Conservation (phyloP, 2,329 filamentous ascomycete species). For the Penicillium sp. region DNA sequence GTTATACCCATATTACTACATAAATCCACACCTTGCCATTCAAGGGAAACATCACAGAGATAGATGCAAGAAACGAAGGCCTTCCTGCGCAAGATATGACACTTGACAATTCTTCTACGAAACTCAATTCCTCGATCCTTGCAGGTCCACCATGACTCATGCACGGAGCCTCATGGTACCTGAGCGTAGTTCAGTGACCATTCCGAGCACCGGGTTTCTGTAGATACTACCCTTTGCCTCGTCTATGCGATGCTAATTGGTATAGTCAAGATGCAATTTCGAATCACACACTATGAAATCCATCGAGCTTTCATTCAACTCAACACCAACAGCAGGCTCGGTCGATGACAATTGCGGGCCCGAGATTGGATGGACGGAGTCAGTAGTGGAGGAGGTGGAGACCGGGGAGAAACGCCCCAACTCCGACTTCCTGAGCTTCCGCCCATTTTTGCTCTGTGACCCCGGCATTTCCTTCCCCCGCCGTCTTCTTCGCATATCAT, state of each 20-base stretch:
- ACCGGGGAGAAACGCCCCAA: constrained; percentile 23
- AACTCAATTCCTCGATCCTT: background rate
- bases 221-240: background rate
- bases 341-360: constrained; percentile 23
- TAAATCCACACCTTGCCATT: background rate
- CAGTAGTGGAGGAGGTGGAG: constrained; percentile 10
- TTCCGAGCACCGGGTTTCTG: background rate
- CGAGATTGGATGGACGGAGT: constrained; percentile 13
- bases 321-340: background rate
- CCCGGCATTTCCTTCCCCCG: constrained; percentile 19
- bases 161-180: background rate
- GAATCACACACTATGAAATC: background rate
- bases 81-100: background rate
- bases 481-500: constrained; percentile 12
- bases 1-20: constrained; percentile 23
- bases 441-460: constrained; percentile 23
- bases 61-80: background rate
- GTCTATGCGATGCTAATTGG: background rate
- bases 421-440: constrained; percentile 23
- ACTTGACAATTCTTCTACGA: background rate
- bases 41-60: background rate
- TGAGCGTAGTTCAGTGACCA: background rate
- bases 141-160: background rate
- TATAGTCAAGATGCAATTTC: background rate
- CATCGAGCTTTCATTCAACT: background rate